Evolutionary conservation across 805 yeast genomes (phyloP), one percentile per base, ranked within the genome.

Genomic region (Saccharomycopsis babjevae): DNA sequence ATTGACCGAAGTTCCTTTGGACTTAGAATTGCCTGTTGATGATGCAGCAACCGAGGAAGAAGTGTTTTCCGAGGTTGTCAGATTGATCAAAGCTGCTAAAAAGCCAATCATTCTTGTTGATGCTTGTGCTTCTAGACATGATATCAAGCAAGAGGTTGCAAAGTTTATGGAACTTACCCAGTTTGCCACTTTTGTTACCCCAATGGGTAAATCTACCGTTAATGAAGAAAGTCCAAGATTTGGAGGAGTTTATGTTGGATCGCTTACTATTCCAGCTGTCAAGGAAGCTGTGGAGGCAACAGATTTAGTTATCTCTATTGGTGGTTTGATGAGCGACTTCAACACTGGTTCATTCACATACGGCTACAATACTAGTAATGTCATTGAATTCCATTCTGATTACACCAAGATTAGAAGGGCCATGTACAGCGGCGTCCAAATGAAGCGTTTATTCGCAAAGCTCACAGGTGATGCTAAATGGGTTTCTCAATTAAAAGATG

Each of bases 231-330:
- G 83, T 72, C 81, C 83, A 65, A 77, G 89, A 74, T 89, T 82
- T 74, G 90, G 89, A 67, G 96, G 96, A 74, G 89, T 86, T 61
- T 89, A 89, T 72, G 88, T 88, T 62, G 96, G 96, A 68, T 79
- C 87, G n/a, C 76, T 89, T 68, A 85, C 96, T 20, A 75, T 76
- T 61, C 89, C 89, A 63, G 87, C 79, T 65, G 89, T 87, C 59
- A 83, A 84, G 71, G 83, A 81, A 65, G 81, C 84, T 43, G 91
- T 87, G 61, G 93, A 88, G 73, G 71, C 80, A 52, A 79, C 92
- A 52, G 96, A 89, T 74, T 79, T 88, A 73, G 79, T 89, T 61
- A 73, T 89, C 63, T 85, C 93, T 39, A 80, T 88, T 67, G 96
- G 96, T 73, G 92, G 91, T 58, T 76, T 89, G 71, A 77, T 89